phyloP scores from a whole-genome alignment of 1,284 basidiomycete species.

The Microbotryum saponariae region DNA sequence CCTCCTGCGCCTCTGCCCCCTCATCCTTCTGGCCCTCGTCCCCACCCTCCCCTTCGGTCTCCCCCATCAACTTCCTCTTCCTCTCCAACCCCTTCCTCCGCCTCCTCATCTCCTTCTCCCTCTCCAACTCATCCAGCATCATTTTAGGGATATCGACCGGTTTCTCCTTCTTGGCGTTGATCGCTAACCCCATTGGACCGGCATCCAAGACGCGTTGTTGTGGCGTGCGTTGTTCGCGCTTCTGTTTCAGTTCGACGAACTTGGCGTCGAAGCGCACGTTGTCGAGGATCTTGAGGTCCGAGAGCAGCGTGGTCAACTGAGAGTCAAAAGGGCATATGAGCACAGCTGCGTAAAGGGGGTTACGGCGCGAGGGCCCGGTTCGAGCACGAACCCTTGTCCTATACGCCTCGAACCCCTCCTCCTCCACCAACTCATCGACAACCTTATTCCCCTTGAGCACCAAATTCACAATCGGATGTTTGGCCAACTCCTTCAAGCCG shows the following conservation, averaged over 20 bases:
- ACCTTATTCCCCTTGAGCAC: slow-evolving; percentile 31
- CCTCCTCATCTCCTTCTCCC: slow-evolving; percentile 4
- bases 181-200: slow-evolving; percentile 27
- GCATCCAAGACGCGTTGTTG: slow-evolving; percentile 29
- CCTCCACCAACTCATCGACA: slow-evolving; percentile 15
- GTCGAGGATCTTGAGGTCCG: slow-evolving; percentile 30
- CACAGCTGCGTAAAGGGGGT: too few relatives aligned
- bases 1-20: neutral
- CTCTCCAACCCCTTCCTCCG: slow-evolving; percentile 12
- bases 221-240: slow-evolving; percentile 14
- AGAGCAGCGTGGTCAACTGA: slow-evolving; percentile 27
- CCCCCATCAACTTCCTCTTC: slow-evolving; percentile 8
- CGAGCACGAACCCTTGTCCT: slow-evolving; percentile 19
- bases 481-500: slow-evolving; percentile 21
- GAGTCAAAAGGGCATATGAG: too few relatives aligned
- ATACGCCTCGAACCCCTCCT: slow-evolving; percentile 18
- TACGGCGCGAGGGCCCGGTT: neutral
- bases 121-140: slow-evolving; percentile 16
- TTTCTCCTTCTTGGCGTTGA: slow-evolving; percentile 11
- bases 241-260: slow-evolving; percentile 20
- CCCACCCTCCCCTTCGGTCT: slow-evolving; percentile 1
- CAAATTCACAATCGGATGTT: slow-evolving; percentile 26
- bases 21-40: neutral
- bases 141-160: slow-evolving; percentile 12
- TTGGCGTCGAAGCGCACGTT: slow-evolving; percentile 30